A percentile compares a stretch with the other conserved stretches of the same genome.
Conservation (phyloP, 805 yeast species). For the Wickerhamiella sergipiensis region DNA sequence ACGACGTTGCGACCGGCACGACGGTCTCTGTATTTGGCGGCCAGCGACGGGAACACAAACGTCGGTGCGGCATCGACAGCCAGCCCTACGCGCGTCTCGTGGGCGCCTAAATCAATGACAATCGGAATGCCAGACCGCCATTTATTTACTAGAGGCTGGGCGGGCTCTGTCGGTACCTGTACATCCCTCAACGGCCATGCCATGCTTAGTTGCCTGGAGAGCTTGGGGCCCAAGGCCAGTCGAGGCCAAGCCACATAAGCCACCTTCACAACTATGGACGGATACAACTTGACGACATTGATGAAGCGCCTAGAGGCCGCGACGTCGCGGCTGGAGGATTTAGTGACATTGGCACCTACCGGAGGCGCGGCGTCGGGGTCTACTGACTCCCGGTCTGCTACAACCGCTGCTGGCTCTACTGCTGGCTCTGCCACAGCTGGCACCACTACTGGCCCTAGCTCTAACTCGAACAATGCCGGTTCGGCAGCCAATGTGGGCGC, state of each 20-base stretch:
- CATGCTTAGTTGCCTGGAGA: neutral
- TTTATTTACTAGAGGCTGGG: conserved; percentile 8
- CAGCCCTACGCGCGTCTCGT: conserved; percentile 29
- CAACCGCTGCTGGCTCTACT: no score
- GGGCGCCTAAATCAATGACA: conserved; percentile 76
- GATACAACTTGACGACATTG: conserved; percentile 75
- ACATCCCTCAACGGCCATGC: neutral
- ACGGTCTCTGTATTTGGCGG: conserved; percentile 70
- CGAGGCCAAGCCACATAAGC: neutral
- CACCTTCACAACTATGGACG: conserved; percentile 38
- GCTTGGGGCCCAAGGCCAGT: no score
- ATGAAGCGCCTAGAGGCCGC: conserved; percentile 79
- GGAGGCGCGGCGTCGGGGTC: neutral
- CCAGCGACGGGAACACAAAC: conserved; percentile 51
- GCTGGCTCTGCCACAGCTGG: no score
- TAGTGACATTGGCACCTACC: conserved; percentile 18
- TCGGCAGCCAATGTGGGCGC: no score
- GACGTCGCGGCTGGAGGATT: conserved; percentile 81
- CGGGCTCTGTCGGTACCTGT: conserved; percentile 8
- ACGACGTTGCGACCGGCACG: conserved; percentile 42
- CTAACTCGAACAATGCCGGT: neutral
- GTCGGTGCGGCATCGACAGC: conserved; percentile 28
- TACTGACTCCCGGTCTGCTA: no score
- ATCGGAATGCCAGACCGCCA: conserved; percentile 38
- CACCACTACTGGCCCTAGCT: neutral